These are phyloP conservation scores for Diaporthe destruens DNA, from an alignment of 2,329 filamentous ascomycete genomes.

Conservation along the genomic window DNA sequence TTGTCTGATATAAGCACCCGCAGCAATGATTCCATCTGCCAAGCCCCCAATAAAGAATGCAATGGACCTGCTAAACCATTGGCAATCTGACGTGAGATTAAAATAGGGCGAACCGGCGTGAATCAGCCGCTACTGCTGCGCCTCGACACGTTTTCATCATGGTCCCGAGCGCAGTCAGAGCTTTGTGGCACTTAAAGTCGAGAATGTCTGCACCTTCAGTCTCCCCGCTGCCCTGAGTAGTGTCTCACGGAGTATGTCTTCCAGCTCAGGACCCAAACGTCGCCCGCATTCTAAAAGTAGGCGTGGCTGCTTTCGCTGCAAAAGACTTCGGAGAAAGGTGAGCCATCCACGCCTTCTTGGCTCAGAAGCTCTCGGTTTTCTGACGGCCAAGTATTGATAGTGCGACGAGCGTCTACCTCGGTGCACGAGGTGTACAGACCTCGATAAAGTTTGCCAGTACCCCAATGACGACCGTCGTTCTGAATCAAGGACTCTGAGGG, in stretches of 20 bases:
- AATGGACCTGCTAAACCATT: not conserved
- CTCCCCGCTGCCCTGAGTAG: not conserved
- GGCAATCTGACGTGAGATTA: slow-evolving; percentile 34
- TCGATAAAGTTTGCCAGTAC: slow-evolving; percentile 62
- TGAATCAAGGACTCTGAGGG: not conserved
- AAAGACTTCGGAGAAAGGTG: slow-evolving; percentile 35
- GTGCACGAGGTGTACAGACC: slow-evolving; percentile 61
- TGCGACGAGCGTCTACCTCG: slow-evolving; percentile 63
- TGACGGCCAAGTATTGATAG: slow-evolving; percentile 5
- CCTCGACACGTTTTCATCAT: slow-evolving; percentile 18
- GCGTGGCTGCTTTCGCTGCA: slow-evolving; percentile 34
- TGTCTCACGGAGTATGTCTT: slow-evolving; percentile 3
- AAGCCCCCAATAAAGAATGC: not conserved
- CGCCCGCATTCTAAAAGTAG: slow-evolving; percentile 33
- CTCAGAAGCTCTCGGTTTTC: not conserved
- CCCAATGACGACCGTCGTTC: slow-evolving; percentile 45
- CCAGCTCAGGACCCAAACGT: not conserved
- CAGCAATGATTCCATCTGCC: not conserved
- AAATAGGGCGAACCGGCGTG: not conserved
- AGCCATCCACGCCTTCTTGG: not conserved
- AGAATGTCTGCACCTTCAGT: not conserved
- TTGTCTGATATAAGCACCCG: no score
- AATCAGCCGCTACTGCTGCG: slow-evolving; percentile 7
- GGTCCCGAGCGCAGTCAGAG: not conserved
- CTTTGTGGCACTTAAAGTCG: not conserved